phyloP scores from a whole-genome alignment of 495 filamentous ascomycete genomes.

The Aspergillus coremiiformis region DNA sequence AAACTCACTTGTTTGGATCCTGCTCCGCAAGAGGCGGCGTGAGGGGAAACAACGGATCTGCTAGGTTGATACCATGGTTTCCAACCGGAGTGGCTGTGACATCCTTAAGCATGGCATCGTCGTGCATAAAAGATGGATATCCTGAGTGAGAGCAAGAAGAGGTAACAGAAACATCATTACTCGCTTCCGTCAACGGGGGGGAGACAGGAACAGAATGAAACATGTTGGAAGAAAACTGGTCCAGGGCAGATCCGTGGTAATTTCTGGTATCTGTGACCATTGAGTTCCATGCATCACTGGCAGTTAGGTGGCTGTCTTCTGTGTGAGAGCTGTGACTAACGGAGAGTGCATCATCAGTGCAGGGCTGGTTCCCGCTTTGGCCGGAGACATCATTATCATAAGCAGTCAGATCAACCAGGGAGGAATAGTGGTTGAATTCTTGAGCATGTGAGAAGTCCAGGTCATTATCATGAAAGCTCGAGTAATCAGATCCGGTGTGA shows the following conservation, averaged over 20 bases:
- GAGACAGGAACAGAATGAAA: constrained; percentile 39
- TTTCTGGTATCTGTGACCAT: constrained; percentile 32
- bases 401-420: constrained; percentile 37
- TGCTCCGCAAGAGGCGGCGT: constrained; percentile 37
- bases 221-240: constrained; percentile 32
- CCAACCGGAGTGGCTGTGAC: constrained; percentile 28
- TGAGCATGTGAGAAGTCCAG: constrained; percentile 32
- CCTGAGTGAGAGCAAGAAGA: constrained; percentile 39
- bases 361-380: constrained; percentile 26
- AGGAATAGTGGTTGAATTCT: constrained; percentile 29
- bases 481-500: constrained; percentile 35
- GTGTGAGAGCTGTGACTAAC: constrained; percentile 37
- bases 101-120: constrained; percentile 37
- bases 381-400: constrained; percentile 40
- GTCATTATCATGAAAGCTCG: constrained; percentile 35
- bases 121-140: constrained; percentile 36
- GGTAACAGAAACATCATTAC: constrained; percentile 40
- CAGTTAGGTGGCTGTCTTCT: constrained; percentile 34
- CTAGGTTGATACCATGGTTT: constrained; percentile 34
- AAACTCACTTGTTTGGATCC: constrained; percentile 40
- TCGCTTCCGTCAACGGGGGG: constrained; percentile 40
- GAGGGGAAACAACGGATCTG: constrained; percentile 38
- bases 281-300: constrained; percentile 35
- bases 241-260: constrained; percentile 35
- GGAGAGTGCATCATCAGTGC: constrained; percentile 38